Evolutionary conservation across 768 basidiomycete genomes (phyloP).

Genomic region (Xerocomellus chrysenteron): DNA sequence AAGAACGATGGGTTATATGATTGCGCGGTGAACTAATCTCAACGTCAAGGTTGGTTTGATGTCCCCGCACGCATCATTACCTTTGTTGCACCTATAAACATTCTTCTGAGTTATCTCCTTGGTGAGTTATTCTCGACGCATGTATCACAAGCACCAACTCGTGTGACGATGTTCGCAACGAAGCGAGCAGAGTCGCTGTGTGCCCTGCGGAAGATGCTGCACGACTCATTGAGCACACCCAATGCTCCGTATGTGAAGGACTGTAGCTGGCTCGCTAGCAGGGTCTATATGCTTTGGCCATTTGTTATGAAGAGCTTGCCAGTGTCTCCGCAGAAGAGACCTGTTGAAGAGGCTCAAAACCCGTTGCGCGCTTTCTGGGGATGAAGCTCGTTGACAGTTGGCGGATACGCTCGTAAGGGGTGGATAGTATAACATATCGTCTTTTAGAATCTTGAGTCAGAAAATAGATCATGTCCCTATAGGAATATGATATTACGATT

Average conservation of each 20-base stretch:
- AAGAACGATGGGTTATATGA: too few relatives aligned
- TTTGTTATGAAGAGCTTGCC: not conserved
- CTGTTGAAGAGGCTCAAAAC: not conserved
- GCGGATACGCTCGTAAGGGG: not conserved
- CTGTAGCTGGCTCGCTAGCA: not conserved
- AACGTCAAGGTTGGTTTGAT: too few relatives aligned
- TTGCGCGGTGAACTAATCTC: too few relatives aligned
- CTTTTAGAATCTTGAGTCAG: too few relatives aligned
- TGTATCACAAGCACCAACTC: conserved; percentile 8
- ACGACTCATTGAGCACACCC: not conserved
- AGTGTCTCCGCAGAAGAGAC: not conserved
- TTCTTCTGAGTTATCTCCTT: too few relatives aligned
- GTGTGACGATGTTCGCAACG: not conserved
- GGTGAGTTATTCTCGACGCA: too few relatives aligned
- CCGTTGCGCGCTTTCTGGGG: not conserved
- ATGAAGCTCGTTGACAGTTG: not conserved
- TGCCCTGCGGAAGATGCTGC: not conserved
- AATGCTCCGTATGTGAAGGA: not conserved
- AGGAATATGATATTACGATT: not conserved
- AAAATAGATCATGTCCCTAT: too few relatives aligned
- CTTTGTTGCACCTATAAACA: too few relatives aligned
- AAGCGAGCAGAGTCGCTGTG: conserved; percentile 4
- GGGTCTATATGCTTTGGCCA: not conserved
- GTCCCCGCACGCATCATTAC: too few relatives aligned
- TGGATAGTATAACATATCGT: not conserved